These are phyloP conservation scores for Amorphotheca resinae DNA, from an alignment of 495 filamentous ascomycete genomes.

Conservation along the genomic window DNA sequence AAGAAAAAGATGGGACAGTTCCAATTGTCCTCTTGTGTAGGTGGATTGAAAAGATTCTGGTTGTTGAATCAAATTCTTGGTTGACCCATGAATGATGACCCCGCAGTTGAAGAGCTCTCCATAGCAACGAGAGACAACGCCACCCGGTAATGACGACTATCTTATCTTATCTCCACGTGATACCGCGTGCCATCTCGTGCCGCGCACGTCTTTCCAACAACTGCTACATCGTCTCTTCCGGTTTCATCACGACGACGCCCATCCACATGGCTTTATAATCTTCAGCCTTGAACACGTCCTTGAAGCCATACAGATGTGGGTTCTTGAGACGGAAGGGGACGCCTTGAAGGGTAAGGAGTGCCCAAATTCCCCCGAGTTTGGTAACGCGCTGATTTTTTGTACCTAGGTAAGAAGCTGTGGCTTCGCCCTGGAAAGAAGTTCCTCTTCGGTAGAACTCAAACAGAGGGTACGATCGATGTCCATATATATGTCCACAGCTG, in stretches of 20 bases:
- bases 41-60: too few relatives aligned
- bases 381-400: not conserved
- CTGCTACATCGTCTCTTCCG: too few relatives aligned
- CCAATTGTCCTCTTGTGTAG: too few relatives aligned
- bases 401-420: constrained; percentile 63
- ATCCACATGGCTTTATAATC: too few relatives aligned
- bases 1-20: too few relatives aligned
- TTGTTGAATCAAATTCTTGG: too few relatives aligned
- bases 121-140: not conserved
- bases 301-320: constrained; percentile 36
- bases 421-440: constrained; percentile 71
- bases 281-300: not conserved
- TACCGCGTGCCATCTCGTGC: not conserved
- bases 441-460: constrained; percentile 56
- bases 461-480: constrained; percentile 21
- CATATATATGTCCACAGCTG: too few relatives aligned
- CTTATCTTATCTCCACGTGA: constrained; percentile 1
- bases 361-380: not conserved
- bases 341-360: constrained; percentile 32
- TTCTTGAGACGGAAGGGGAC: constrained; percentile 44
- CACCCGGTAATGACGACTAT: not conserved
- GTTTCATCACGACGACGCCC: too few relatives aligned
- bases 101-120: not conserved
- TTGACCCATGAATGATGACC: too few relatives aligned
- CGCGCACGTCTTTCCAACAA: not conserved